Conservation (phyloP, 805 yeast genomes). For the Zygosaccharomyces pseudorouxii region DNA sequence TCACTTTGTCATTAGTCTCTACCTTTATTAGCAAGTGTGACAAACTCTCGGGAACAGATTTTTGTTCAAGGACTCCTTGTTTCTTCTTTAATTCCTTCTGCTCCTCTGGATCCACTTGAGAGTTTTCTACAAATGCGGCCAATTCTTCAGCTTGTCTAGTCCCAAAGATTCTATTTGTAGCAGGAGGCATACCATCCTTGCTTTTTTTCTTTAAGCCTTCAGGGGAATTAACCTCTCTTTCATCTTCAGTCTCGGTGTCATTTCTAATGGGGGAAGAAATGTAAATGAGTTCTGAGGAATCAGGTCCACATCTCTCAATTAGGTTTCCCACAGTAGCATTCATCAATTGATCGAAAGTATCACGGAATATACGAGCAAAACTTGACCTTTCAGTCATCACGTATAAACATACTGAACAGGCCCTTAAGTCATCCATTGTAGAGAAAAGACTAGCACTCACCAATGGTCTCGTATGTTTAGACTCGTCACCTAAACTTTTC, state of each 20-base stretch:
- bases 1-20: constrained; percentile 9
- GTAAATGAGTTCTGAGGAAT: constrained; percentile 52
- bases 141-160: constrained; percentile 31
- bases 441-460: constrained; percentile 50
- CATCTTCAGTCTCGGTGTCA: constrained; percentile 8
- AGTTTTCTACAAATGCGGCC: constrained; percentile 37
- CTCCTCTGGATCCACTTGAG: constrained; percentile 39
- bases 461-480: constrained; percentile 56
- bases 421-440: constrained; percentile 58
- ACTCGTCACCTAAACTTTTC: constrained; percentile 49
- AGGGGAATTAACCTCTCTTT: constrained; percentile 3
- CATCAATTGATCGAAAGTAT: constrained; percentile 64
- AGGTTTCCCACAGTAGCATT: constrained; percentile 59
- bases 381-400: constrained; percentile 64
- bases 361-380: constrained; percentile 58
- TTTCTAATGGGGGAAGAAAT: constrained; percentile 9
- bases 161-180: constrained; percentile 44
- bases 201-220: not conserved
- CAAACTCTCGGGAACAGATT: constrained; percentile 51
- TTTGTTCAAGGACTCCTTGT: constrained; percentile 48
- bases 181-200: constrained; percentile 56
- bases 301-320: constrained; percentile 59
- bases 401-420: constrained; percentile 59
- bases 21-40: constrained; percentile 45
- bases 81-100: constrained; percentile 46